Base-by-base conservation (phyloP, 208 protist genomes). In the Leishmania tarentolae region DNA sequence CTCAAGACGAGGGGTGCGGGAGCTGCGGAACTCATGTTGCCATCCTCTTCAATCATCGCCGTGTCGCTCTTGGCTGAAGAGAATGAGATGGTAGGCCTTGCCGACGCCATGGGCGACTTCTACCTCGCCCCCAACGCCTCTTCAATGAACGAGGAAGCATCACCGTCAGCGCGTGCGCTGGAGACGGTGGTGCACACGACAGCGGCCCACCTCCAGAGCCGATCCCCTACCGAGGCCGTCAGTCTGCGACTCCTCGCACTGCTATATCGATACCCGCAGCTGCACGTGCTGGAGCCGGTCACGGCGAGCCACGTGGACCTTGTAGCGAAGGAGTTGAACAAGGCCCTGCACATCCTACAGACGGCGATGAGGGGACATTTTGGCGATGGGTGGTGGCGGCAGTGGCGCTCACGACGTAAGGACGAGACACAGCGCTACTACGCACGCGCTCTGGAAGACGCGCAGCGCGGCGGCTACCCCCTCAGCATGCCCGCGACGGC, bases 291-390 rank as follows among this genome's bases (percentile, higher is more conserved):
- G 53, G 83, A 90, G 73, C 57, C 73, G 3, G 72, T 92, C n/a
- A 71, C 78, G 2, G 65, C 78, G 9, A 68, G 19, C 6, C 78
- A 83, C 61, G 78, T 92, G 0, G 63, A 63, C 44, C 80, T 88
- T 9, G 87, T 92, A 37, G 81, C 80, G n/a, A 50, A 76, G 50
- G 88, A 92, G 80, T 71, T 92, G 28, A 92, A 92, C 78, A 92
- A 92, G 80, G 88, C 83, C 9, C 75, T 90, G 31, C 83, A 92
- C 75, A 71, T 90, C 7, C 72, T 92, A 3, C 86, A 83, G 21
- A 68, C 71, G 1, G 85, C 82, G 19, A 87, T 92, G 79, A 59
- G 69, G 4, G 40, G 46, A 4, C 81, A 85, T 3, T 83, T 79
- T 37, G 77, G 83, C 1, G 74, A 88, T 71, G 37, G 31, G 44